Evolutionary conservation across 306 rosid species (phyloP), one percentile per base, ranked within the genome.

Genomic region (Astragalus glycyphyllos): DNA sequence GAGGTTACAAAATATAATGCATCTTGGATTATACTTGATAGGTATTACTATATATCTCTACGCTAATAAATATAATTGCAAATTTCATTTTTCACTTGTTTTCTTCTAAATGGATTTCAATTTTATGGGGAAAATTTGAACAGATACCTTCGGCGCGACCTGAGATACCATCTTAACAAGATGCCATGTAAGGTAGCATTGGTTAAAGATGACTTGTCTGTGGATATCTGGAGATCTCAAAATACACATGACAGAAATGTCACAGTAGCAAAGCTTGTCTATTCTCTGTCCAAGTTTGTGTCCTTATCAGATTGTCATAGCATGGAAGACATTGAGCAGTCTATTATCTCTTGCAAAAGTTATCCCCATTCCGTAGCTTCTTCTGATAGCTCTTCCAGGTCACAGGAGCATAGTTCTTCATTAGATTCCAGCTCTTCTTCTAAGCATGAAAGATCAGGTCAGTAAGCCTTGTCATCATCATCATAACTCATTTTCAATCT

Each of bases 21-120:
- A 69, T 77, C 83, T 45, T 89, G 97, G 97, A 77, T 85, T 68
- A 35, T 91, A 56, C 88, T 91, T n/a, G 96, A 91, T 62, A 87
- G 97, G 96, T 88, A 84, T 6, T 34, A 20, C 23, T 20, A 20
- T 20, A 20, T 20, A 20, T 20, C 23, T 20, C 23, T 20, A 20
- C 23, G 23, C 1, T 20, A 0, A 20, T 20, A 20, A 20, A 20
- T 20, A 20, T 0, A n/a, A n/a, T n/a, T n/a, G n/a, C n/a, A 20
- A 20, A 20, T 20, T 20, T 20, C 8, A 11, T 6, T 7, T 15
- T n/a, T 12, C 13, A 1, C n/a, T 31, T 49, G 16, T 75, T 55
- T 68, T 64, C 12, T 3, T 11, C 35, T 37, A 4, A 55, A 20
- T 64, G 57, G 4, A 38, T 74, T 66, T 65, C 44, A 74, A 69